Conservation (phyloP, 2,329 filamentous ascomycete species). For the Daldinia sp. region DNA sequence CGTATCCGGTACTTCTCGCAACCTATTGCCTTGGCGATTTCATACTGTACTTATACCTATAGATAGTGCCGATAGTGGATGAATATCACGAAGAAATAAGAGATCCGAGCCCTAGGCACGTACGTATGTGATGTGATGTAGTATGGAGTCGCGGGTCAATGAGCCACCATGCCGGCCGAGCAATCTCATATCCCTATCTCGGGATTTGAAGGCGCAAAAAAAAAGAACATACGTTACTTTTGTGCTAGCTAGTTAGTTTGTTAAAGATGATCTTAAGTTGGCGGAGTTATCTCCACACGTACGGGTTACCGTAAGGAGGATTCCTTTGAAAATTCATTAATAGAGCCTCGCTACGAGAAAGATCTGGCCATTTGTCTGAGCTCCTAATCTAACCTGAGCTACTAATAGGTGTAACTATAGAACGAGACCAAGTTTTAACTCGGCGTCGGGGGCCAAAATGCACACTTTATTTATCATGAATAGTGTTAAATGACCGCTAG, state of each 20-base stretch:
- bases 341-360: conserved; percentile 21
- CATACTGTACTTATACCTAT: conserved; percentile 6
- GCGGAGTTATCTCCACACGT: conserved; percentile 15
- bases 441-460: conserved; percentile 30
- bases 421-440: conserved; percentile 14
- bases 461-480: not conserved
- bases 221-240: conserved; percentile 2
- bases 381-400: not conserved
- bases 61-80: conserved; percentile 12
- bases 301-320: conserved; percentile 18
- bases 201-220: conserved; percentile 10
- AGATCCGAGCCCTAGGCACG: conserved; percentile 12
- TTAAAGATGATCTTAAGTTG: not conserved
- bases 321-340: conserved; percentile 14
- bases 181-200: conserved; percentile 18
- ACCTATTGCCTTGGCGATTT: conserved; percentile 8
- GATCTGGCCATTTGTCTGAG: conserved; percentile 23
- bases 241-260: not conserved
- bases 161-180: not conserved
- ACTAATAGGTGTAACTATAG: too few species aligned
- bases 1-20: conserved; percentile 12
- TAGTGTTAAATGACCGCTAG: not conserved
- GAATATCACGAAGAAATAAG: conserved; percentile 15
- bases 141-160: not conserved
- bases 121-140: not conserved